These are phyloP conservation scores for Thielaviopsis ethacetica DNA, from an alignment of 2,329 filamentous ascomycete species.

Conservation along the genomic window DNA sequence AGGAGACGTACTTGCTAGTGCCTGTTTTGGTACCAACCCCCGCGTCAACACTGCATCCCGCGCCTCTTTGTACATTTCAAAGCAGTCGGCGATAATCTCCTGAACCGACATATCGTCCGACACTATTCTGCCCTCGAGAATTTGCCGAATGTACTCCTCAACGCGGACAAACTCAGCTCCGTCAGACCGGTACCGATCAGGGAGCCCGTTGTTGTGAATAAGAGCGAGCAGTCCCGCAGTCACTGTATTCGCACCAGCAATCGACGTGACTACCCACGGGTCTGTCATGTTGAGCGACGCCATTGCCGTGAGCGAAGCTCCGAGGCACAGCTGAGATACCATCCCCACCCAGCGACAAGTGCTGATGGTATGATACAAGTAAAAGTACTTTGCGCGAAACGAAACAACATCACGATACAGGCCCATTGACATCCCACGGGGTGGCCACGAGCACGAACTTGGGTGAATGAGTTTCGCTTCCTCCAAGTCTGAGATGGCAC, in stretches of 20 bases:
- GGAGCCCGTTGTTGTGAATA: conserved; percentile 36
- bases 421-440: conserved; percentile 29
- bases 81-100: conserved; percentile 31
- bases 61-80: conserved; percentile 27
- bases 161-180: conserved; percentile 32
- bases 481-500: conserved; percentile 17
- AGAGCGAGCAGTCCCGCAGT: conserved; percentile 33
- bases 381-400: conserved; percentile 28
- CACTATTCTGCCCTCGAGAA: conserved; percentile 32
- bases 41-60: conserved; percentile 27
- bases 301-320: conserved; percentile 32
- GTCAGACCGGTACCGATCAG: conserved; percentile 33
- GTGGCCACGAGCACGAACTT: conserved; percentile 27
- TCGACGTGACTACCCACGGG: conserved; percentile 27
- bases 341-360: conserved; percentile 29
- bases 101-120: conserved; percentile 26
- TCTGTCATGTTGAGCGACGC: conserved; percentile 24
- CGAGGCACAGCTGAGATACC: conserved; percentile 31
- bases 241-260: conserved; percentile 33
- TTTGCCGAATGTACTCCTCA: conserved; percentile 32
- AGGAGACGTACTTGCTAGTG: not conserved
- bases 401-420: conserved; percentile 32
- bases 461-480: conserved; percentile 26
- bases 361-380: conserved; percentile 28
- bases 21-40: conserved; percentile 23